phyloP scores from a whole-genome alignment of 441 rosid genomes.

The Eutrema salsugineum region DNA sequence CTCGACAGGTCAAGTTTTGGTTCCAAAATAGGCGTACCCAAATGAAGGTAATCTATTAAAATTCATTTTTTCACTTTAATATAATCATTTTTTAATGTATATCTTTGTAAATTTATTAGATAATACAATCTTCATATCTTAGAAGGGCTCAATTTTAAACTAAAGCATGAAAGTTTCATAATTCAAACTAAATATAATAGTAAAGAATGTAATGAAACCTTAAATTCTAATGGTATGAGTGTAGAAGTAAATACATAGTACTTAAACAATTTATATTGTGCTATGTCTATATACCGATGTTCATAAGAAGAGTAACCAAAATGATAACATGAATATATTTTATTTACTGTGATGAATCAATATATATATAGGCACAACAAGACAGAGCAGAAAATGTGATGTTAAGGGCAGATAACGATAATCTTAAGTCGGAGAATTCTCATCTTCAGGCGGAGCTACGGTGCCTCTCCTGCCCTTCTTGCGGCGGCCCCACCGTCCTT shows the following conservation, averaged over 20 bases:
- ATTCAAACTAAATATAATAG: no score
- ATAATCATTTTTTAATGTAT: not conserved
- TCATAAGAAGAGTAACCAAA: not conserved
- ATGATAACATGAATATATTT: not conserved
- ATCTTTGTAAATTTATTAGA: not conserved
- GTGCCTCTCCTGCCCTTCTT: constrained; percentile 63
- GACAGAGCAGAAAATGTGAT: constrained; percentile 74
- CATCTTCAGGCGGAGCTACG: constrained; percentile 69
- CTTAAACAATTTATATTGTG: not conserved
- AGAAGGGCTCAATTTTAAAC: not conserved
- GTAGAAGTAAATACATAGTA: not conserved
- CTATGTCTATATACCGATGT: no score
- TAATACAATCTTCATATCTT: not conserved
- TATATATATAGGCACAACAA: constrained; percentile 67
- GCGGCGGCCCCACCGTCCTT: constrained; percentile 71
- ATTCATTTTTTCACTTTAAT: not conserved
- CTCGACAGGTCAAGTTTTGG: constrained; percentile 98
- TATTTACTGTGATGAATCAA: not conserved
- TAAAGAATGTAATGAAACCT: not conserved
- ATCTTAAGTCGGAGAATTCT: constrained; percentile 66
- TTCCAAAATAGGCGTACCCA: constrained; percentile 97
- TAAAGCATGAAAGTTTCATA: not conserved
- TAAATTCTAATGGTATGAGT: not conserved
- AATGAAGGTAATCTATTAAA: constrained; percentile 58
- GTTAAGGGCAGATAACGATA: constrained; percentile 79